Percentiles rank a stretch among this genome's conserved stretches.
These are phyloP conservation scores for Malus fusca DNA, from an alignment of 306 rosid species.

Conservation along the genomic window DNA sequence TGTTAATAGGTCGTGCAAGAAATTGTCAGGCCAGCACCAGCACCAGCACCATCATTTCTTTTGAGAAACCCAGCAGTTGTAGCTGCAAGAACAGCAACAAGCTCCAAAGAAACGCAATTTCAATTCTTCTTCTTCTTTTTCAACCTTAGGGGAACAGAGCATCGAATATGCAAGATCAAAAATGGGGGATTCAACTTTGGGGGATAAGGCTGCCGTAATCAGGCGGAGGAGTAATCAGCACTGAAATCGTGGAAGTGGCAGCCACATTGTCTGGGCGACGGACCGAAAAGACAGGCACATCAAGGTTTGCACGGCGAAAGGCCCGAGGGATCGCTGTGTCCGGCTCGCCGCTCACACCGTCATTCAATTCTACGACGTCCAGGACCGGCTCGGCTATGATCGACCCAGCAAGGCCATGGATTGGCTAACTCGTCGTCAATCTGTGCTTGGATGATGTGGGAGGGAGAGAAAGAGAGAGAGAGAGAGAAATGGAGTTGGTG, in stretches of 20 bases:
- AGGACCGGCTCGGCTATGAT: conserved; percentile 84
- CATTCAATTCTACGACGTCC: conserved; percentile 88
- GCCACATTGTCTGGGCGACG: conserved; percentile 72
- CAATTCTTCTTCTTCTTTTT: conserved; percentile 9
- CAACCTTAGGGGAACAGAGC: conserved; percentile 13
- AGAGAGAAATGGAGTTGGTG: too few species aligned
- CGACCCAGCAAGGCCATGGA: conserved; percentile 90
- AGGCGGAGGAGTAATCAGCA: conserved; percentile 6
- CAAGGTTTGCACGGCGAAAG: conserved; percentile 86
- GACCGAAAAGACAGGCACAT: conserved; percentile 89
- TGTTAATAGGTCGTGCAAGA: too few species aligned
- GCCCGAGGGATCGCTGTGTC: conserved; percentile 82
- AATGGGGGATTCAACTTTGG: conserved; percentile 38
- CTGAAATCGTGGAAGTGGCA: conserved; percentile 78
- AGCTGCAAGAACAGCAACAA: neutral
- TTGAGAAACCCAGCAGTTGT: neutral
- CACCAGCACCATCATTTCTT: neutral
- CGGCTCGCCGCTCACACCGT: conserved; percentile 84
- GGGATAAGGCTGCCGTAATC: conserved; percentile 19
- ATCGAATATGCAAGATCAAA: conserved; percentile 61
- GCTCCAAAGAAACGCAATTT: conserved; percentile 25
- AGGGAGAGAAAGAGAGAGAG: too few species aligned
- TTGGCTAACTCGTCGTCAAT: conserved; percentile 74
- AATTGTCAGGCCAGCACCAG: neutral
- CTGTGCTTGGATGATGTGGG: conserved; percentile 58